Conservation (phyloP, 2,329 filamentous ascomycete species). For the Colletotrichum camelliae region DNA sequence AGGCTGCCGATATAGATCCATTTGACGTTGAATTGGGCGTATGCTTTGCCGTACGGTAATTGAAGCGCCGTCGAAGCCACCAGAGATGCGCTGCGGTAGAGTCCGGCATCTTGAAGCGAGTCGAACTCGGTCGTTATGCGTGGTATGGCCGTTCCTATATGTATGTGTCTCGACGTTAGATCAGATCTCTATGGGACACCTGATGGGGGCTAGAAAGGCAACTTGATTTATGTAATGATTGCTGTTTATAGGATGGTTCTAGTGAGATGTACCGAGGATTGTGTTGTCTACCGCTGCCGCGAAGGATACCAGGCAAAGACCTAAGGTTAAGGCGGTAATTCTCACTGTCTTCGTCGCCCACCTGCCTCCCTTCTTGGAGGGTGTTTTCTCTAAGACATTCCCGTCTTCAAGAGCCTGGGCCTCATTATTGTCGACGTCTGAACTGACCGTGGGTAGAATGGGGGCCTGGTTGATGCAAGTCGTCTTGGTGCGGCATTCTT, state of each 20-base stretch:
- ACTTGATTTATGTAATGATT: neutral
- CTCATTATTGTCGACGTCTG: neutral
- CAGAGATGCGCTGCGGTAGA: neutral
- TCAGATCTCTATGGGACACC: neutral
- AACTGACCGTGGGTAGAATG: neutral
- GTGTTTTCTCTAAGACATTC: rapidly evolving
- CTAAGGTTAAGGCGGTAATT: neutral
- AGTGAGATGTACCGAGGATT: neutral
- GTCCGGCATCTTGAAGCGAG: constrained; percentile 20
- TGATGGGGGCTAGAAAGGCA: neutral
- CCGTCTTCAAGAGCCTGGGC: neutral
- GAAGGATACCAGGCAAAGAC: neutral
- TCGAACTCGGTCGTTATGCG: constrained; percentile 22
- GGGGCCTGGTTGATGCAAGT: neutral
- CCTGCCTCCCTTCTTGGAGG: neutral
- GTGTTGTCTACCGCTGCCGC: constrained; percentile 1
- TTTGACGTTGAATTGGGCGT: constrained; percentile 55
- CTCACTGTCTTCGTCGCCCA: neutral
- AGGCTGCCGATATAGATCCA: constrained; percentile 48
- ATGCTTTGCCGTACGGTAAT: constrained; percentile 58
- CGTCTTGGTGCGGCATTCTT: neutral
- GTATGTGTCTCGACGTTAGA: constrained; percentile 35
- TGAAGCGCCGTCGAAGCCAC: constrained; percentile 34
- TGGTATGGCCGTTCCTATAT: constrained; percentile 29
- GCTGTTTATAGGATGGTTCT: neutral